Conservation (phyloP, 2,329 filamentous ascomycete species). For the Cladosporium phlei region DNA sequence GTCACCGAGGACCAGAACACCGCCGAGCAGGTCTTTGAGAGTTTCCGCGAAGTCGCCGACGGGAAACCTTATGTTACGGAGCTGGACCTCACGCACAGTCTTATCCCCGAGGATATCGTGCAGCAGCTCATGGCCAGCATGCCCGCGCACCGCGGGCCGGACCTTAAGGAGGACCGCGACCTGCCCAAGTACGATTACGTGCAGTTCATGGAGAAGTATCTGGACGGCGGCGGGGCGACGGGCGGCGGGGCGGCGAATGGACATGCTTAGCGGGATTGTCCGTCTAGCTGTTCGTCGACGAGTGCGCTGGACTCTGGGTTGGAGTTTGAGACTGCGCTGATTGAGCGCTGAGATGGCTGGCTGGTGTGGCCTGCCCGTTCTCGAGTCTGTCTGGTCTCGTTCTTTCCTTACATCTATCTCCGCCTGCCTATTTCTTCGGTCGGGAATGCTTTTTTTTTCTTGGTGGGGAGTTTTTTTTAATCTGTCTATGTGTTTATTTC, state of each 20-base stretch:
- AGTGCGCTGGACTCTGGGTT: no score
- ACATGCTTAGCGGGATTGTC: slow-evolving; percentile 4
- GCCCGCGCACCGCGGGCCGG: slow-evolving; percentile 76
- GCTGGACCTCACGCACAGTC: slow-evolving; percentile 87
- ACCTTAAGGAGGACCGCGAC: slow-evolving; percentile 78
- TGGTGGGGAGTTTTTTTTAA: no score
- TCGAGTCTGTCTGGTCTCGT: no score
- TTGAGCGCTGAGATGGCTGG: no score
- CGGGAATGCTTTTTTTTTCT: no score
- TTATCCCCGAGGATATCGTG: slow-evolving; percentile 96
- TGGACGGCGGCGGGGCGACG: slow-evolving; percentile 21
- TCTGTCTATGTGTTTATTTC: no score
- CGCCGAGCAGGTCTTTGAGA: slow-evolving; percentile 96
- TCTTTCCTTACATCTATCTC: no score
- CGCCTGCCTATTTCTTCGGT: no score
- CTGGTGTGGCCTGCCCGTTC: no score
- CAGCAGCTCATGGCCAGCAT: slow-evolving; percentile 86
- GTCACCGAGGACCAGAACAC: slow-evolving; percentile 99
- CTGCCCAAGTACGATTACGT: slow-evolving; percentile 93
- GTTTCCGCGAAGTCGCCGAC: slow-evolving; percentile 94
- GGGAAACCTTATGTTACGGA: slow-evolving; percentile 99
- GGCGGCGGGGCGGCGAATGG: slow-evolving; percentile 6
- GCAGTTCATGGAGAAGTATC: slow-evolving; percentile 81
- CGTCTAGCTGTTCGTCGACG: no score
- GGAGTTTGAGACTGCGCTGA: no score